Conservation (phyloP, 495 filamentous ascomycete genomes). For the Glutinoglossum americanum region DNA sequence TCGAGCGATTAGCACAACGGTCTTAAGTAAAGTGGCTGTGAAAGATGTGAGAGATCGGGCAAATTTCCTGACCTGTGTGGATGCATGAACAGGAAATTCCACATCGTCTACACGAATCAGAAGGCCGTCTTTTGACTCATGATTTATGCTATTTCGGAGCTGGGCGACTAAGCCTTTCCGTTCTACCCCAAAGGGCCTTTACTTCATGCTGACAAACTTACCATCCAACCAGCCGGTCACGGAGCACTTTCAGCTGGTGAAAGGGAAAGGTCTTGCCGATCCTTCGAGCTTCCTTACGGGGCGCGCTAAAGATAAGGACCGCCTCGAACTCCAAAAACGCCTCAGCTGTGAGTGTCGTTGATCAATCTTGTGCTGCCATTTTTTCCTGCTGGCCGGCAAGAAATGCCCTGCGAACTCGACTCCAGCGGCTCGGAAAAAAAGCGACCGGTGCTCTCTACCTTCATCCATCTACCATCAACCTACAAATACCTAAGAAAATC, state of each 20-base stretch:
- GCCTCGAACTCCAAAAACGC: not conserved
- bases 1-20: not conserved
- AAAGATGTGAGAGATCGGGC: not conserved
- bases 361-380: not conserved
- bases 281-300: not conserved
- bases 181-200: too few species aligned
- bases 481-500: not conserved
- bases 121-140: too few species aligned
- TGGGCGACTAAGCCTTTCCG: too few species aligned
- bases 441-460: too few species aligned
- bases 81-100: not conserved
- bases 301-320: not conserved
- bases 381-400: not conserved
- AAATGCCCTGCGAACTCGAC: not conserved
- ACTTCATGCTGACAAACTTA: not conserved
- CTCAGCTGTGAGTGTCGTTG: not conserved
- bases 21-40: not conserved
- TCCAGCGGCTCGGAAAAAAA: not conserved
- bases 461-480: not conserved
- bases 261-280: not conserved
- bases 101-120: too few species aligned
- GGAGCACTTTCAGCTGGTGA: not conserved
- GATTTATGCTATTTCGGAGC: too few species aligned
- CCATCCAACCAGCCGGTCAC: not conserved
- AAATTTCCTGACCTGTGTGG: not conserved